A percentile compares a stretch with the other conserved stretches of the same genome.
These are phyloP conservation scores for Yamadazyma ubonensis DNA, from an alignment of 805 yeast genomes.

Conservation along the genomic window DNA sequence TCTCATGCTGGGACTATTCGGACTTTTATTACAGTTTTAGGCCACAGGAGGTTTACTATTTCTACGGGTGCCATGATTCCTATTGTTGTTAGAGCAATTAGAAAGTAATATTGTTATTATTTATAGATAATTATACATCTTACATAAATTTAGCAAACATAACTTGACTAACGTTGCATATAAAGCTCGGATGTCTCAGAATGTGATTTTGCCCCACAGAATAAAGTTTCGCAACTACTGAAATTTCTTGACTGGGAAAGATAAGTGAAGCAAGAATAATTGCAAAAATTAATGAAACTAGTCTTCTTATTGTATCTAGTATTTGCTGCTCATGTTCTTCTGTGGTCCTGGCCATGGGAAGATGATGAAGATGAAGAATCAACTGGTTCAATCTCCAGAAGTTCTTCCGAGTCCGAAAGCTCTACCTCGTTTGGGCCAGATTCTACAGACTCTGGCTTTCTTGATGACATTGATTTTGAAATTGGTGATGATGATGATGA, in stretches of 20 bases:
- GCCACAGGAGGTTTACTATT: conserved; percentile 57
- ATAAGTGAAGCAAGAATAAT: conserved; percentile 1
- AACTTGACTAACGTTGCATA: too few relatives aligned
- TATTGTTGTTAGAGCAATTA: conserved; percentile 48
- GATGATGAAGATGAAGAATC: conserved; percentile 4
- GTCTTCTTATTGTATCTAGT: neutral
- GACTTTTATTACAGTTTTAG: conserved; percentile 43
- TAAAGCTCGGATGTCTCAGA: too few relatives aligned
- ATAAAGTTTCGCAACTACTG: conserved; percentile 3
- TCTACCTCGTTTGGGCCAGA: neutral
- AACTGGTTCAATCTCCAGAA: neutral
- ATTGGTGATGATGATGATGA: conserved; percentile 9
- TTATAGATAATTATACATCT: too few relatives aligned
- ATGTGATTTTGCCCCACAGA: neutral
- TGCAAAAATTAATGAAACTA: neutral
- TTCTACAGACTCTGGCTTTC: neutral
- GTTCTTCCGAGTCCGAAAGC: neutral
- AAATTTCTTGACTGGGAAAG: conserved; percentile 1
- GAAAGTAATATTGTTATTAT: conserved; percentile 5
- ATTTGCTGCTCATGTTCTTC: neutral
- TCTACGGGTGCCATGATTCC: conserved; percentile 69
- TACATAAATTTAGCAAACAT: neutral
- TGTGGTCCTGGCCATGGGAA: conserved; percentile 15
- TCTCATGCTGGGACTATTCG: conserved; percentile 54
- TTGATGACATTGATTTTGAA: conserved; percentile 4